These are phyloP conservation scores for Sinapis alba DNA, from an alignment of 441 rosid species.

Conservation along the genomic window DNA sequence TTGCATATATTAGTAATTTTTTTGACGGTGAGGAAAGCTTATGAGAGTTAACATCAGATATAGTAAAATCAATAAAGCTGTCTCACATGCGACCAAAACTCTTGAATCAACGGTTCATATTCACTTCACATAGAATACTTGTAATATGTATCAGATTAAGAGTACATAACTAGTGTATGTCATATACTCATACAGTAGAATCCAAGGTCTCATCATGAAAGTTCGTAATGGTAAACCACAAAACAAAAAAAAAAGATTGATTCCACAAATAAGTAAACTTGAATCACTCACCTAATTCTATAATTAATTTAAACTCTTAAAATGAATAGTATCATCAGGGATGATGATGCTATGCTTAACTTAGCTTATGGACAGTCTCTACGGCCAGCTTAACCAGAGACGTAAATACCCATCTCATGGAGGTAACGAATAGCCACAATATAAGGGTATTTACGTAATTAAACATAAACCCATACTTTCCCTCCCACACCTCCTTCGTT, in stretches of 20 bases:
- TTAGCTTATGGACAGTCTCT: conserved; percentile 34
- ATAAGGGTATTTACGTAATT: background rate
- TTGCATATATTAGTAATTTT: background rate
- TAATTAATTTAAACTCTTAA: background rate
- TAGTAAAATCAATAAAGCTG: conserved; percentile 7
- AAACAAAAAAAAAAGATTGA: background rate
- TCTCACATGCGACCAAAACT: conserved; percentile 11
- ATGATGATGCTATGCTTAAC: background rate
- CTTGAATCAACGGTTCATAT: conserved; percentile 18
- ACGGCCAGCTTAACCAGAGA: conserved; percentile 19
- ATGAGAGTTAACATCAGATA: conserved; percentile 9
- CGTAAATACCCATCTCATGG: conserved; percentile 34
- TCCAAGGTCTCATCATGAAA: background rate
- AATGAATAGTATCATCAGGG: background rate
- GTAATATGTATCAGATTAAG: background rate
- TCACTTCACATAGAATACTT: background rate
- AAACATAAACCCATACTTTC: conserved; percentile 33
- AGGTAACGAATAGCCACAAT: conserved; percentile 30
- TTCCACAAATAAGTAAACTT: background rate
- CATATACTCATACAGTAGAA: background rate
- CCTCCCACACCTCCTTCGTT: conserved; percentile 27
- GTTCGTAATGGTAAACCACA: background rate
- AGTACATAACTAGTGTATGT: background rate
- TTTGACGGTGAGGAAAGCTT: conserved; percentile 11
- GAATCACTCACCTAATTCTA: background rate